Evolutionary conservation across 768 basidiomycete species (phyloP).

Genomic region (Royoungia palumana): DNA sequence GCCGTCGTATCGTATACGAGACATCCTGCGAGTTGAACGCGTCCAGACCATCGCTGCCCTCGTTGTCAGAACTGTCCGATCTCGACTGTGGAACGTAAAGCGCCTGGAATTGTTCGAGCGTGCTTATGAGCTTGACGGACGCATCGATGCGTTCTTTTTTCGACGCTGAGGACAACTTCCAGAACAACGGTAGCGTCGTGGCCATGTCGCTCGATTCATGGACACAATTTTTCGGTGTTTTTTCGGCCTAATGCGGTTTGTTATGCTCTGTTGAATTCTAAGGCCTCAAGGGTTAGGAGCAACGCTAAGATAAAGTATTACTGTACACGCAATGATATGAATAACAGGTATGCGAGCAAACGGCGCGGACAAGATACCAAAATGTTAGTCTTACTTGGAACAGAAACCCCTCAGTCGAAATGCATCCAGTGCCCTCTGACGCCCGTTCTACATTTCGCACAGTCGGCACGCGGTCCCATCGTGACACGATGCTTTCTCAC

Average conservation of each 20-base stretch:
- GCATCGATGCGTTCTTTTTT: constrained; percentile 81
- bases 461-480: constrained; percentile 71
- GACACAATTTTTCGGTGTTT: neutral
- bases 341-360: constrained; percentile 2
- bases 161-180: constrained; percentile 81
- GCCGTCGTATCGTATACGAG: constrained; percentile 83
- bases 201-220: constrained; percentile 46
- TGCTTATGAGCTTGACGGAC: constrained; percentile 75
- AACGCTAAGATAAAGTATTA: neutral
- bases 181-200: constrained; percentile 90
- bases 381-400: neutral
- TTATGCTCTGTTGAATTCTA: constrained; percentile 25
- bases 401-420: constrained; percentile 39
- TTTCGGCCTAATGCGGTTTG: constrained; percentile 15
- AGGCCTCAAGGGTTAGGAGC: too few relatives aligned
- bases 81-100: constrained; percentile 50
- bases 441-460: constrained; percentile 59
- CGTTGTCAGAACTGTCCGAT: constrained; percentile 38
- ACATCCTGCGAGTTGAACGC: constrained; percentile 84
- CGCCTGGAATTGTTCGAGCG: constrained; percentile 84
- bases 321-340: constrained; percentile 5
- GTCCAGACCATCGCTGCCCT: constrained; percentile 57
- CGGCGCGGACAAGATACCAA: neutral
- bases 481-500: constrained; percentile 49
- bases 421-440: constrained; percentile 75